These are phyloP conservation scores for Coemansia sp. DNA, from an alignment of 192 early-diverging fungal genomes.

Conservation along the genomic window DNA sequence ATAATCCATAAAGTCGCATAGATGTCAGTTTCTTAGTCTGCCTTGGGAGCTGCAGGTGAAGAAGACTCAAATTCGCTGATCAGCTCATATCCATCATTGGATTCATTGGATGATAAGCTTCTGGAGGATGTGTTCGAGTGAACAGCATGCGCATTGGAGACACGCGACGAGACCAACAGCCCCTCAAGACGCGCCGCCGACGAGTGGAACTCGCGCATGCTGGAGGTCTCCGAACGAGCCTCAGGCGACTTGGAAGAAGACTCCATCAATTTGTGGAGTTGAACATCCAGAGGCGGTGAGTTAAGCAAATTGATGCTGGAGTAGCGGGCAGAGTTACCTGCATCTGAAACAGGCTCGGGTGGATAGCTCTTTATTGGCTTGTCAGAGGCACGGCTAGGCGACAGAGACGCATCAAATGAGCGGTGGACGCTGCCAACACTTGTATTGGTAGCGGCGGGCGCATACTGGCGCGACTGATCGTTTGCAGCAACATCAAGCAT, in stretches of 20 bases:
- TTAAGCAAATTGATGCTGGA: constrained; percentile 28
- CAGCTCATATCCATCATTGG: constrained; percentile 28
- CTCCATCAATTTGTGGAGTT: not conserved
- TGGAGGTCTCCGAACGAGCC: constrained; percentile 29
- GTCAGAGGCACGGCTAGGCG: constrained; percentile 10
- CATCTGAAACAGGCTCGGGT: not conserved
- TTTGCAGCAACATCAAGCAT: constrained; percentile 20
- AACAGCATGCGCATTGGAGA: not conserved
- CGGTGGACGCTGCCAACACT: constrained; percentile 10
- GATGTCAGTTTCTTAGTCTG: not conserved
- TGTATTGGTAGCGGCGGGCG: constrained; percentile 2
- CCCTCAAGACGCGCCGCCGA: constrained; percentile 46
- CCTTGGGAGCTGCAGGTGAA: constrained; percentile 2
- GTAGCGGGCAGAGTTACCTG: constrained; percentile 9
- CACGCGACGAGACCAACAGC: constrained; percentile 35
- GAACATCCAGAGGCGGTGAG: constrained; percentile 23
- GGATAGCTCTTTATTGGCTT: constrained; percentile 33
- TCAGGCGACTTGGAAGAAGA: constrained; percentile 9
- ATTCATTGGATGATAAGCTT: constrained; percentile 1
- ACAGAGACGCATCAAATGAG: constrained; percentile 19
- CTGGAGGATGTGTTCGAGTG: not conserved
- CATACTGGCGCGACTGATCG: not conserved
- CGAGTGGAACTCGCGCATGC: constrained; percentile 51
- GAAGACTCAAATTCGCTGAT: constrained; percentile 20
- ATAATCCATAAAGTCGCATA: not conserved